Conservation (phyloP, 176 grass and related monocot genomes). For the Oryza punctata region DNA sequence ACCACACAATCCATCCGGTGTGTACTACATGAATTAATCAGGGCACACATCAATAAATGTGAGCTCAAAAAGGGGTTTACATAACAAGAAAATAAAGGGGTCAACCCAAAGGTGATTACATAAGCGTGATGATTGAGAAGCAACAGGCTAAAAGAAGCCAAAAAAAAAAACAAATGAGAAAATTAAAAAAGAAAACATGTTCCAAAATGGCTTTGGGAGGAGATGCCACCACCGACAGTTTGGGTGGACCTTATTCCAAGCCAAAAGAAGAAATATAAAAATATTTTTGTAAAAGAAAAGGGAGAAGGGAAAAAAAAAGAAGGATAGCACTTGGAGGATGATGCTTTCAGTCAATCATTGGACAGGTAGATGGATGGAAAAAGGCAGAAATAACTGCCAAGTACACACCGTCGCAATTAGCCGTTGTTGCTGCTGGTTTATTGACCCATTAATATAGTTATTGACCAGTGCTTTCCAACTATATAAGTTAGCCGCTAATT, state of each 20-base stretch:
- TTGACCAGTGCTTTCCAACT: not conserved
- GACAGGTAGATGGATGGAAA: not conserved
- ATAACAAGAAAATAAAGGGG: not conserved
- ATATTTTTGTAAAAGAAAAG: not conserved
- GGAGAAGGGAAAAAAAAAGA: not conserved
- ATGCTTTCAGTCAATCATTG: slow-evolving; percentile 48
- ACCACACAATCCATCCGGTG: not conserved
- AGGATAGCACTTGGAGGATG: slow-evolving; percentile 2
- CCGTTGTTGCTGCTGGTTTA: not conserved
- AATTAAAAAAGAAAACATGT: not conserved
- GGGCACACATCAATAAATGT: not conserved
- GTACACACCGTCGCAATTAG: not conserved
- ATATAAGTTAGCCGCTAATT: not conserved
- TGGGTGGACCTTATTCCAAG: slow-evolving; percentile 39
- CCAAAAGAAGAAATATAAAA: not conserved
- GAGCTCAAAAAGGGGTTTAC: not conserved
- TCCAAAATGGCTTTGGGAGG: not conserved
- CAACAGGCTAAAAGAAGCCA: slow-evolving; percentile 31
- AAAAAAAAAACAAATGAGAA: not conserved
- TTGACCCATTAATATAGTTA: not conserved
- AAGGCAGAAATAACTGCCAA: slow-evolving; percentile 2
- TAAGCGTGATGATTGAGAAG: slow-evolving; percentile 9
- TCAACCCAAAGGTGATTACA: slow-evolving; percentile 33
- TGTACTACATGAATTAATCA: not conserved
- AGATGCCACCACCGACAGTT: slow-evolving; percentile 54